Evolutionary conservation across 495 filamentous ascomycete genomes (phyloP).

Genomic region (Neurospora intermedia): DNA sequence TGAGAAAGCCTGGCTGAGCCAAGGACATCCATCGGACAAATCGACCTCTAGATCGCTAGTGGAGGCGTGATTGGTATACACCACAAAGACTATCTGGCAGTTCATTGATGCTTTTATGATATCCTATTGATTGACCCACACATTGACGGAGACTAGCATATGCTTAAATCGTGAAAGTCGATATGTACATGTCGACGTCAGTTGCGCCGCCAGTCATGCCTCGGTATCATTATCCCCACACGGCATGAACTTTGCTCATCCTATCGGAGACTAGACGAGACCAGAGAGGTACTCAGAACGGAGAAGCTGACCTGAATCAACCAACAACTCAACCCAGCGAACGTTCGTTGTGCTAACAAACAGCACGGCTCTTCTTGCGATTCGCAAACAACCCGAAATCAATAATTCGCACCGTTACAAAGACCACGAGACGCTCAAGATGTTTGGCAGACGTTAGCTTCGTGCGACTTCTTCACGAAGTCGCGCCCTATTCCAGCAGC

Average conservation of each 20-base stretch:
- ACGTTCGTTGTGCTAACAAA: not conserved
- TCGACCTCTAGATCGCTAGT: not conserved
- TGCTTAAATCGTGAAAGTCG: not conserved
- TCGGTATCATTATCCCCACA: not conserved
- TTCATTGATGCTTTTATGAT: not conserved
- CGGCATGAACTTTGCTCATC: not conserved
- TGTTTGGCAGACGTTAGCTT: slow-evolving; percentile 18
- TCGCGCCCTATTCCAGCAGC: slow-evolving; percentile 9
- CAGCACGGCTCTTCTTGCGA: not conserved
- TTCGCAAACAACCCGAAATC: not conserved
- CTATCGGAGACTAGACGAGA: not conserved
- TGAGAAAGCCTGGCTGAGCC: not conserved
- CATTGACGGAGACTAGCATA: not conserved
- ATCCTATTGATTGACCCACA: not conserved
- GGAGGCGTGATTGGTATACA: not conserved
- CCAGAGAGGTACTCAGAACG: not conserved
- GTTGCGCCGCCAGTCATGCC: not conserved
- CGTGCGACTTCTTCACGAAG: slow-evolving; percentile 13
- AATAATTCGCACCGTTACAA: not conserved
- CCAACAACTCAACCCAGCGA: not conserved
- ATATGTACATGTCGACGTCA: not conserved
- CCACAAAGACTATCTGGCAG: not conserved
- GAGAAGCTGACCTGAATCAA: not conserved
- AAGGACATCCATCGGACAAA: not conserved
- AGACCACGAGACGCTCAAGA: not conserved